Evolutionary conservation across 1,139 yeast genomes (phyloP).

Genomic region (Candida sanyaensis): DNA sequence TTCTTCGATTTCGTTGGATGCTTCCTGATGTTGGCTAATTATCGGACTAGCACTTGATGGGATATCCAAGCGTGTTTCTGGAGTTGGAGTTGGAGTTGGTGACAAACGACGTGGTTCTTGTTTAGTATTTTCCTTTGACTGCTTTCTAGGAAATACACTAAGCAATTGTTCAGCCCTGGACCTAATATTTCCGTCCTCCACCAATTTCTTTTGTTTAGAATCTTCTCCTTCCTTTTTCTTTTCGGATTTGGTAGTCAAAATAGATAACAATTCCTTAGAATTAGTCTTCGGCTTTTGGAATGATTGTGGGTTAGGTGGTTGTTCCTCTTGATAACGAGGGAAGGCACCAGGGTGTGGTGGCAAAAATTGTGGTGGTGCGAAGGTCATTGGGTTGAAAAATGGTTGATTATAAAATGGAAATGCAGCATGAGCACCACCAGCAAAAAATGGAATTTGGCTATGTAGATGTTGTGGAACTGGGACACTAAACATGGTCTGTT

Average conservation of each 20-base stretch:
- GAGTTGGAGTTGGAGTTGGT: neutral
- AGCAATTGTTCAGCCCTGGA: conserved; percentile 43
- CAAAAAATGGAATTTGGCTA: conserved; percentile 27
- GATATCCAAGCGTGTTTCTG: neutral
- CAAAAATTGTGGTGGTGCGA: conserved; percentile 9
- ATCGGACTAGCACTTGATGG: neutral
- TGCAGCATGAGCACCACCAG: conserved; percentile 15
- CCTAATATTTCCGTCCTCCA: conserved; percentile 28
- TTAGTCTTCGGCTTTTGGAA: conserved; percentile 46
- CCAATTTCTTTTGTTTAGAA: conserved; percentile 12
- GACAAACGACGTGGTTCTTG: conserved; percentile 1
- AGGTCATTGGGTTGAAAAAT: conserved; percentile 8
- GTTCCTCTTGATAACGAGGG: conserved; percentile 6
- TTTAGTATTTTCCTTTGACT: conserved; percentile 4
- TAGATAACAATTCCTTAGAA: conserved; percentile 54
- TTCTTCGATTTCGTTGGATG: conserved; percentile 29
- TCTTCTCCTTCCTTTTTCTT: conserved; percentile 16
- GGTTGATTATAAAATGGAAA: conserved; percentile 12
- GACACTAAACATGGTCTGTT: conserved; percentile 12
- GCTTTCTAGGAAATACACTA: conserved; percentile 32
- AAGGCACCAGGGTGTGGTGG: conserved; percentile 9
- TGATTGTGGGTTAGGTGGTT: conserved; percentile 43
- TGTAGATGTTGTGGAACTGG: conserved; percentile 32
- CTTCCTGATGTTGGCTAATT: conserved; percentile 5
- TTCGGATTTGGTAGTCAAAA: conserved; percentile 40